Evolutionary conservation across 1,284 basidiomycete genomes (phyloP).

Genomic region (Ustilago curta): DNA sequence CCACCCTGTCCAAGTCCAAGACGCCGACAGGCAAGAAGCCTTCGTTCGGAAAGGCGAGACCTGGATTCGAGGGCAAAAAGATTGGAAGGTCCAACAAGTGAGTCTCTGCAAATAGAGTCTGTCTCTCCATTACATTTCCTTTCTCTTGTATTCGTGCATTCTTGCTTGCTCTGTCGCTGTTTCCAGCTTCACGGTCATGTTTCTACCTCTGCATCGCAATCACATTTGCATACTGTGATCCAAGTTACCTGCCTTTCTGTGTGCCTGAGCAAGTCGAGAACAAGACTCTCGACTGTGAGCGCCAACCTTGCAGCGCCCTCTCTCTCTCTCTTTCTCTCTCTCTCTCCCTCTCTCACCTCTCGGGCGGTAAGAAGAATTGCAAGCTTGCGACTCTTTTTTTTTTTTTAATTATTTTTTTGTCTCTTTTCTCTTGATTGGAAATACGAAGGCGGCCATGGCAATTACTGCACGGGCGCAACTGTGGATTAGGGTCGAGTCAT

Average conservation of each 20-base stretch:
- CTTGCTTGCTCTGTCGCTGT: no score
- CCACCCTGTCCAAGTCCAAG: constrained; percentile 37
- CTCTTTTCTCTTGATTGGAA: constrained; percentile 6
- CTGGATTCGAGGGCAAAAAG: constrained; percentile 63
- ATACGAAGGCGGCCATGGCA: neutral
- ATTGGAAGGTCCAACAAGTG: constrained; percentile 47
- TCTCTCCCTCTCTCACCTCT: constrained; percentile 8
- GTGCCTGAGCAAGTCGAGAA: neutral
- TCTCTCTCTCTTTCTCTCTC: constrained; percentile 4
- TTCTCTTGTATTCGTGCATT: neutral
- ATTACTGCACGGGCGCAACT: constrained; percentile 14
- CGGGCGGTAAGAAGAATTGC: constrained; percentile 44
- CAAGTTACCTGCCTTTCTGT: neutral
- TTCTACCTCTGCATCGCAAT: constrained; percentile 9
- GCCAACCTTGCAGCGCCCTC: neutral
- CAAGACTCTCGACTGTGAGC: neutral
- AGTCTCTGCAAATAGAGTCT: neutral
- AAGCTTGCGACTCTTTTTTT: neutral
- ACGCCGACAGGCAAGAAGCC: constrained; percentile 41
- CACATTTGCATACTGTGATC: neutral
- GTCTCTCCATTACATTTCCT: neutral
- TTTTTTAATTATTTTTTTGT: constrained; percentile 11
- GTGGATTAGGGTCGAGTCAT: constrained; percentile 28
- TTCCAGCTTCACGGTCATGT: neutral
- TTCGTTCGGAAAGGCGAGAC: constrained; percentile 53